Evolutionary conservation across 1,284 basidiomycete genomes (phyloP), one percentile per base, ranked within the genome.

Genomic region (Chalciporus sp.): DNA sequence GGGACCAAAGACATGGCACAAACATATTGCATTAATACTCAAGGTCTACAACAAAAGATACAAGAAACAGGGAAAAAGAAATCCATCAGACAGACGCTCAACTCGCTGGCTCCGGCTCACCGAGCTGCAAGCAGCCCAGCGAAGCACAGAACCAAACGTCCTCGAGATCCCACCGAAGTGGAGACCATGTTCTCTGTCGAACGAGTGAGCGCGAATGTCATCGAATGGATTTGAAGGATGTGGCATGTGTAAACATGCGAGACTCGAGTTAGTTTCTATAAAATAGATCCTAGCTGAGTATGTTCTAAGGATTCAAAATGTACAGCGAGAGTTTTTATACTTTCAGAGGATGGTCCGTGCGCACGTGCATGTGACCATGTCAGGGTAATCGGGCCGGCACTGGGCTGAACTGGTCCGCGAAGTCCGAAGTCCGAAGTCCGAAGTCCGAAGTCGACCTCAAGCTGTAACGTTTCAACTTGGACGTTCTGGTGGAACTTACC

Each of bases 271-370:
- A 88, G 87, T 86, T 85, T 84, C 86, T 89, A 86, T 88, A 85
- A 81, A 89, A 90, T 80, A 90, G 87, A 90, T 89, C 87, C 87
- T 88, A 81, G 80, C 79, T 86, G 86, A 90, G 87, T 89, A 89
- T 89, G 87, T 88, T 88, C 86, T 85, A 57, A 76, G 63, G 81
- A 78, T 76, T 69, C 66, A 56, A 28, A 28, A 54, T 50, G 56
- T 52, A 23, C 45, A 57, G 1, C 11, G 39, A 4, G 27, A 59
- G 56, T 9, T 69, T 81, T 69, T 82, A 81, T 80, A 77, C 9
- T 12, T 52, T 61, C 53, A 52, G 0, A 7, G 6, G 20, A 2
- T 72, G 76, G 76, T 66, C 61, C 62, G 61, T 64, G 62, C 62
- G 52, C 52, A 1, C 0, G 0, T 39, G 28, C 61, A 61, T 59